Evolutionary conservation across 2,329 filamentous ascomycete species (phyloP), one percentile per base, ranked within the genome.

Genomic region (Ceratocystis ficicola): DNA sequence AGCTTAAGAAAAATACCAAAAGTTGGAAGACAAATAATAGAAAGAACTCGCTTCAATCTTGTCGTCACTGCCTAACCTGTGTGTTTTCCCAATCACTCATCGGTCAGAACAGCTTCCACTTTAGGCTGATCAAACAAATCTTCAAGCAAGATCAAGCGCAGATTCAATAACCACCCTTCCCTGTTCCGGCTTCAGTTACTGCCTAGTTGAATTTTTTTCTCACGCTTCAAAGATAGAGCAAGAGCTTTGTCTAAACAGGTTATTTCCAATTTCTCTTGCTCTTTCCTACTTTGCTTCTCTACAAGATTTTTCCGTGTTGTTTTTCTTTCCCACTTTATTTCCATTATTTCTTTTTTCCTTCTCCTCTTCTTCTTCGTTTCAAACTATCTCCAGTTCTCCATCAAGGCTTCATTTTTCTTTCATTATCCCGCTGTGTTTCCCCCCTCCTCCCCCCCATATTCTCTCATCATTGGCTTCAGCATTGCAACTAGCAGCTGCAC

Each of bases 61-160:
- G 48, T 52, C 55, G 55, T 59, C 55, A 59, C 55, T 59, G 55
- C 55, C 55, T n/a, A 59, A 59, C 28, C 32, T 36, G 28, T 30
- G 12, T 59, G 55, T 59, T 6, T 59, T 59, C 10, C 20, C 15
- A 36, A 36, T n/a, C 52, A 32, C 28, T 17, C 17, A 59, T 59
- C 55, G 22, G 25, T 22, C 28, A 36, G 28, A 5, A 30, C n/a
- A 59, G 55, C 32, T 59, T 32, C 28, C 17, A 36, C 55, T 15
- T 59, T 59, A 20, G 55, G 55, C 55, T n/a, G 12, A 36, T 59
- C 55, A 36, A 59, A 30, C 55, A 59, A 28, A 32, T 36, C 8
- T 41, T 41, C 36, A 41, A 15, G 36, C 36, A 41, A 41, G 36
- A 41, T 41, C 36, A 41, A 41, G 36, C 12, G 36, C 36, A 41